Evolutionary conservation across 2,329 filamentous ascomycete genomes (phyloP), one percentile per base, ranked within the genome.

Genomic region (Aspergillus sp.): DNA sequence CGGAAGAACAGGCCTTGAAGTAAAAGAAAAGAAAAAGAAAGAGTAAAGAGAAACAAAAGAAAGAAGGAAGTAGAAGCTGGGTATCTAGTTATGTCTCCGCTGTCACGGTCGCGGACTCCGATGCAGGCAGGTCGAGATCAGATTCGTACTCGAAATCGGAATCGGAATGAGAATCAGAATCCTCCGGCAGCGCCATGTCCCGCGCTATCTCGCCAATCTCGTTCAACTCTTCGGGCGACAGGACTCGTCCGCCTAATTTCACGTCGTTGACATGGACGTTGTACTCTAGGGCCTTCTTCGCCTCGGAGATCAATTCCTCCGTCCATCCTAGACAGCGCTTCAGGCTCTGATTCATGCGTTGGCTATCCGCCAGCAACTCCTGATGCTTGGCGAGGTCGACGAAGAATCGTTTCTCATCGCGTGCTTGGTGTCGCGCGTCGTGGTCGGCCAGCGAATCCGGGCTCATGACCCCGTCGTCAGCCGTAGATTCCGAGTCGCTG

Each of bases 291-390:
- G 95, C 95, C 71, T 91, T 94, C 70, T 88, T 90, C 6, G 90
- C 95, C 67, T 97, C 92, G 52, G 86, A 88, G 73, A 99, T 96
- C 49, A 99, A 83, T 63, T 90, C 88, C 71, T 99, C 94, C 0
- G 93, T 96, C 85, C 91, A 94, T 65, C 88, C 87, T 36, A 97
- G 82, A 74, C 95, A 99, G 52, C 91, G 85, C 74, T 92, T 96
- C 50, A 99, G 84, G 73, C 91, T 96, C 73, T 96, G 91, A 72
- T 97, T 98, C 82, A 98, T 92, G 78, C 92, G 96, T 71, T 97
- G 92, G 66, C 90, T 95, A 73, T 96, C 93, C 45, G 92, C 81
- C 9, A 99, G 84, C 1, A 98, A 81, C 70, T 96, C 90, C 65
- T 92, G 91, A 73, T 99, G 95, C 71, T 93, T 94, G 3, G 88